A percentile compares a stretch with the other conserved stretches of the same genome.
Conservation (phyloP, 306 rosid genomes). For the Casuarina glauca region DNA sequence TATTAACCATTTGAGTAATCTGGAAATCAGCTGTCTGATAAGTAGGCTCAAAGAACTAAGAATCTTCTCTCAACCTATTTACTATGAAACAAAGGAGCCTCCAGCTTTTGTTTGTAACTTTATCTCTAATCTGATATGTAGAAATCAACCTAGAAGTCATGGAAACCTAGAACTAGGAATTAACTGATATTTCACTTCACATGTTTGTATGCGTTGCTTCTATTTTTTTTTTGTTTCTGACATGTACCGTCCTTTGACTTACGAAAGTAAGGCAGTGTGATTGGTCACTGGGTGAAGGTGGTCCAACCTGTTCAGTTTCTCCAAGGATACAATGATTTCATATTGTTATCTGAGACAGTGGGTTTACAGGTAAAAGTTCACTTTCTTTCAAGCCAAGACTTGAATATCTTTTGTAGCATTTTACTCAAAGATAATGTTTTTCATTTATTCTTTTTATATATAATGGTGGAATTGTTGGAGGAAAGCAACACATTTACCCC, state of each 20-base stretch:
- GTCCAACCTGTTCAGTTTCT: slow-evolving; percentile 73
- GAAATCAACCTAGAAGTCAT: neutral
- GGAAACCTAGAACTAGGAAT: neutral
- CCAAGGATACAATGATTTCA: slow-evolving; percentile 74
- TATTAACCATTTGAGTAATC: neutral
- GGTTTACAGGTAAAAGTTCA: slow-evolving; percentile 79
- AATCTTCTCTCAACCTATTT: neutral
- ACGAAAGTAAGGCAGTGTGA: slow-evolving; percentile 57
- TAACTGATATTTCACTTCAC: slow-evolving; percentile 3
- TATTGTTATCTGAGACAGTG: slow-evolving; percentile 71
- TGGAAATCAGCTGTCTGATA: neutral
- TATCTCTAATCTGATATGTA: neutral
- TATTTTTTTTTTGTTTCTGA: neutral
- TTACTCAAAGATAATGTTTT: neutral
- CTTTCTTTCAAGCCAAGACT: slow-evolving; percentile 16
- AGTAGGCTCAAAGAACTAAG: neutral
- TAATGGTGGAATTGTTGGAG: neutral
- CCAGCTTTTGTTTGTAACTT: neutral
- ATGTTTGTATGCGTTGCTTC: slow-evolving; percentile 16
- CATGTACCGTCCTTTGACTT: slow-evolving; percentile 28
- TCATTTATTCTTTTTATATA: neutral
- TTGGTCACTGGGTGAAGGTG: slow-evolving; percentile 78
- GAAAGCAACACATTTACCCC: neutral
- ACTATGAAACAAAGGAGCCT: neutral
- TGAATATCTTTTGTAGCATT: slow-evolving; percentile 4